phyloP scores from a whole-genome alignment of 2,329 filamentous ascomycete genomes.

The Claviceps sp. region DNA sequence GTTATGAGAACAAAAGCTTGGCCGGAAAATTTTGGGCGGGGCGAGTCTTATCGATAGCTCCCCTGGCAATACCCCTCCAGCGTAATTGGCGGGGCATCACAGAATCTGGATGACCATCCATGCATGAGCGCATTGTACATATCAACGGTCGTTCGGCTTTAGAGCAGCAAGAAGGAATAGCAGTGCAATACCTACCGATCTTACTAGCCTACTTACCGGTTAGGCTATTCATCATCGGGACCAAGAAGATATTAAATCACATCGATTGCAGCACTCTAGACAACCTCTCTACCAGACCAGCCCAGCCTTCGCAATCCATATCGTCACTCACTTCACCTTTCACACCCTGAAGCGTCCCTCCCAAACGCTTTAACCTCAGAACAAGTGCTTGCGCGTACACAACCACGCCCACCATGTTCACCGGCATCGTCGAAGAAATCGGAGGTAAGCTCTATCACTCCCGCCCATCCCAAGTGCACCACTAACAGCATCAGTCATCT shows the following conservation, averaged over 20 bases:
- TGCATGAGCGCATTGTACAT: not conserved
- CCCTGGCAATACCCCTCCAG: not conserved
- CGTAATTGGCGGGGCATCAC: not conserved
- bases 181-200: too few species aligned
- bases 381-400: not conserved
- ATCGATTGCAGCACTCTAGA: too few species aligned
- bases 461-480: not conserved
- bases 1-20: not conserved
- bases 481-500: constrained; percentile 51
- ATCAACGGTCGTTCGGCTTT: not conserved
- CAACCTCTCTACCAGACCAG: too few species aligned
- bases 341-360: too few species aligned
- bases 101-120: not conserved
- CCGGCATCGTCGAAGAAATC: constrained; percentile 82
- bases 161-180: not conserved
- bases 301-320: too few species aligned
- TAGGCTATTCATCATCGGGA: too few species aligned
- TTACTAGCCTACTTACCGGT: too few species aligned
- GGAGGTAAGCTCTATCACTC: constrained; percentile 52
- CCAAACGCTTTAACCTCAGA: too few species aligned
- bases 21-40: constrained; percentile 3
- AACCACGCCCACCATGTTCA: constrained; percentile 58
- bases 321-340: too few species aligned
- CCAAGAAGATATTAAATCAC: too few species aligned
- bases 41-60: constrained; percentile 5